Base-by-base conservation (phyloP, 1,139 yeast genomes). In the Debaryomyces robertsiae region DNA sequence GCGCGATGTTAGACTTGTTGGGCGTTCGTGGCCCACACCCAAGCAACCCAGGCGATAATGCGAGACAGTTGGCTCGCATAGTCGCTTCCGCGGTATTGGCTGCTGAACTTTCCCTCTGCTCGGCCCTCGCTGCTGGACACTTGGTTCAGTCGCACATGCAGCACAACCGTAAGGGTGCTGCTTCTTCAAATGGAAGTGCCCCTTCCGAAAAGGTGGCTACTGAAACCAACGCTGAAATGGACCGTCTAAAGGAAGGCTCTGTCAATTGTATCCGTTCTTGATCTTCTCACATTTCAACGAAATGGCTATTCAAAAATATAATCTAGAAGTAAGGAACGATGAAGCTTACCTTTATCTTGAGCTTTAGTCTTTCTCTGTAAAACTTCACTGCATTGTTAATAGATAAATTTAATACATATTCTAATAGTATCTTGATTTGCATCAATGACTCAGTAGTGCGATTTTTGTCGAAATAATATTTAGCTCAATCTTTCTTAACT, bases 61-160 rank as follows among this genome's bases (percentile, higher is more conserved):
- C 98, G 14, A 82, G 95, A 58, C 95, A 89, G 61, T 77, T 94
- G 55, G 98, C 99, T n/a, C 82, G 84, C 58, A 79, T 93, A 47
- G 90, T 94, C 45, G 98, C 98, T 1, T 82, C 95, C 38, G 91
- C 95, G 30, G 98, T 94, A 25, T 79, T 94, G 57, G 97, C 98
- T 0, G 98, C 96, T 36, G 99, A 94, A 64, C 77, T 94, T 44
- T 91, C 98, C 3, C 77, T 94, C 53, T 84, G 95, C 66, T 79
- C 96, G 38, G 98, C 98, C 1, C 79, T 93, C 53, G 98, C 98
- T 5, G 98, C 98, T 31, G 99, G 99, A 40, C 99, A 94, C 67
- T 78, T 94, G 54, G 99, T 94, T 35, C 95, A 90, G 72, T 86
- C 96, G 49, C 99, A 94, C 66, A 94, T 94, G 98, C 84, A 82